Conservation (phyloP, 2,329 filamentous ascomycete species). For the Aureobasidium namibiae region DNA sequence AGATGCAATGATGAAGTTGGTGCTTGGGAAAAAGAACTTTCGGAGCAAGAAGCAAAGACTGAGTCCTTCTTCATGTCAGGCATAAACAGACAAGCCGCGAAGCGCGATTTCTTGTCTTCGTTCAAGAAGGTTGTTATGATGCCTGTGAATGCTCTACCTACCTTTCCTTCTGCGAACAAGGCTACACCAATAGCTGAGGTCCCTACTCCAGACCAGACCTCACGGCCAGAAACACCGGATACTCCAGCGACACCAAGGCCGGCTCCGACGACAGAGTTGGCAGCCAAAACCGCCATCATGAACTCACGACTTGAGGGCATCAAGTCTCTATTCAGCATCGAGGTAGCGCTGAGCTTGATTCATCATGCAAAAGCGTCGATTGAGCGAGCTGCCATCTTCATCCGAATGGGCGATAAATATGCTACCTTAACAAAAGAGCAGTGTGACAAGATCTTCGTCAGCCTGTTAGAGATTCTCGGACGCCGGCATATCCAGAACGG, state of each 20-base stretch:
- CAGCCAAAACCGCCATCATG: slow-evolving; percentile 97
- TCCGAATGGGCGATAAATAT: slow-evolving; percentile 63
- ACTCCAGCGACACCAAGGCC: slow-evolving; percentile 40
- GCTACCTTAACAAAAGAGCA: slow-evolving; percentile 80
- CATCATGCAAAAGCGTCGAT: slow-evolving; percentile 82
- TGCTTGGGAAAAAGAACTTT: slow-evolving; percentile 85
- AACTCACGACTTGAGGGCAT: slow-evolving; percentile 90
- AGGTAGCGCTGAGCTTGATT: slow-evolving; percentile 82
- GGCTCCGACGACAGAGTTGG: slow-evolving; percentile 81
- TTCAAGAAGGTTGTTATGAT: slow-evolving; percentile 99
- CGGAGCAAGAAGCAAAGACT: slow-evolving; percentile 79
- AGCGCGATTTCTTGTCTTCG: slow-evolving; percentile 89
- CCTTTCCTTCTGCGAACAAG: slow-evolving; percentile 45
- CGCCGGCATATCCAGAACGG: slow-evolving; percentile 82
- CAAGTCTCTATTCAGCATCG: slow-evolving; percentile 89
- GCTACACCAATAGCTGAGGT: slow-evolving; percentile 21
- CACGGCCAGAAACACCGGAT: slow-evolving; percentile 23
- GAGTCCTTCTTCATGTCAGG: slow-evolving; percentile 96
- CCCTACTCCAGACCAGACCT: slow-evolving; percentile 16
- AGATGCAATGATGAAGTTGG: slow-evolving; percentile 69
- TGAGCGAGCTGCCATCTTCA: slow-evolving; percentile 76
- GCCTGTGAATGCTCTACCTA: slow-evolving; percentile 83
- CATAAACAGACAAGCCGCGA: slow-evolving; percentile 87
- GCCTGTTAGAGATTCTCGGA: slow-evolving; percentile 74
- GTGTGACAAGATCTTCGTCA: slow-evolving; percentile 82